Conservation (phyloP, 2,329 filamentous ascomycete genomes). For the Colletotrichum acutatum region DNA sequence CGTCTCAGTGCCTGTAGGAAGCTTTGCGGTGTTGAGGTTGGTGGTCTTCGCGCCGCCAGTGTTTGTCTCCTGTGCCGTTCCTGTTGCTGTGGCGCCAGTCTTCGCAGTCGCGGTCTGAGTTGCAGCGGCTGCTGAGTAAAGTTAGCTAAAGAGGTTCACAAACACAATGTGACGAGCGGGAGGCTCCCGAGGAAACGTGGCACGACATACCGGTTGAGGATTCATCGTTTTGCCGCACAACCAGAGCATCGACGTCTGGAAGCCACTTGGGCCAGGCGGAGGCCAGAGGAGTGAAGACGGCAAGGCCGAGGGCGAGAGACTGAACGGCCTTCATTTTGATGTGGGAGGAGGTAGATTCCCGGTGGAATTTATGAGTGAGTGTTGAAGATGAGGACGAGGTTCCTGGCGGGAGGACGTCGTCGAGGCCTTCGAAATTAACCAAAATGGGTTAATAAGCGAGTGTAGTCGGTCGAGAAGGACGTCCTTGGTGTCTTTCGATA, state of each 20-base stretch:
- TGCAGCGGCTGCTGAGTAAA: slow-evolving; percentile 5
- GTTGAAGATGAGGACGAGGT: background rate
- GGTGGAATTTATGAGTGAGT: background rate
- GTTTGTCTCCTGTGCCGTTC: slow-evolving; percentile 37
- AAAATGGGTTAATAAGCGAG: background rate
- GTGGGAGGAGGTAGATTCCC: background rate
- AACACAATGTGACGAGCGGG: background rate
- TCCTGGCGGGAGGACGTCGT: background rate
- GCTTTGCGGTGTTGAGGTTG: slow-evolving; percentile 54
- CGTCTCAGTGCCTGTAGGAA: slow-evolving; percentile 38
- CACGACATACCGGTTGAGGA: slow-evolving; percentile 35
- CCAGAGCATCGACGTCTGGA: slow-evolving; percentile 62
- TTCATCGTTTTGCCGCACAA: slow-evolving; percentile 60
- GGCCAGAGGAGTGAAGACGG: slow-evolving; percentile 50
- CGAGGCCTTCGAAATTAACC: background rate
- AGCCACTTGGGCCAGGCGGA: slow-evolving; percentile 68
- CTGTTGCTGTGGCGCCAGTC: slow-evolving; percentile 37
- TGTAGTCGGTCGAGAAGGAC: background rate
- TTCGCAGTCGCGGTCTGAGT: slow-evolving; percentile 18
- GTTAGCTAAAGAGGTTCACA: slow-evolving; percentile 12
- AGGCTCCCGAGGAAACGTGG: slow-evolving; percentile 16
- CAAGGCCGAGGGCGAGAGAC: slow-evolving; percentile 38
- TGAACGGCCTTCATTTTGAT: slow-evolving; percentile 34
- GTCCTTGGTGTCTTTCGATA: background rate
- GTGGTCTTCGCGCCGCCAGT: slow-evolving; percentile 44